Conservation (phyloP, 129 eudicot genomes). For the Flaveria trinervia region DNA sequence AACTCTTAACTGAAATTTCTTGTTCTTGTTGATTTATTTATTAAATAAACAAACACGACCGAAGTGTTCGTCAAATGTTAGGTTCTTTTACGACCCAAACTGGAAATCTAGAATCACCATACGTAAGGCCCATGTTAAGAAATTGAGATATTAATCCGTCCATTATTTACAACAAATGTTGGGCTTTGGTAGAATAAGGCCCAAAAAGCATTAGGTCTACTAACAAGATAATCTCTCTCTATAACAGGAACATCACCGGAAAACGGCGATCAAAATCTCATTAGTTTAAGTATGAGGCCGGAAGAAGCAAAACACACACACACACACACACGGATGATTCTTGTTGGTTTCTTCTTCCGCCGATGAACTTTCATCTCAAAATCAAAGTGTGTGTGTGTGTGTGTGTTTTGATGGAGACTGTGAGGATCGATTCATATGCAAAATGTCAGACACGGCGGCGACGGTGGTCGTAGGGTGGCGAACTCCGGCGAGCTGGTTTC, state of each 20-base stretch:
- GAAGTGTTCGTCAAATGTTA: too few species aligned
- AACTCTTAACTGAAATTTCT: too few species aligned
- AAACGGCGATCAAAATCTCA: background rate
- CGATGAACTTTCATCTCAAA: conserved; percentile 24
- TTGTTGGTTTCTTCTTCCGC: background rate
- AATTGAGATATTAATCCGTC: too few species aligned
- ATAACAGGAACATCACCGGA: background rate
- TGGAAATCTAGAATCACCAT: too few species aligned
- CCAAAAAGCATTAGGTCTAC: conserved; percentile 5
- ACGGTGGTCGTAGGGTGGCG: conserved; percentile 32
- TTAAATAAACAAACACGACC: too few species aligned
- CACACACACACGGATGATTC: conserved; percentile 1
- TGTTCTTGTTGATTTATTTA: too few species aligned
- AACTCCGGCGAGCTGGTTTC: conserved; percentile 12
- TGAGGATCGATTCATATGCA: conserved; percentile 28
- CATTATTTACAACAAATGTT: background rate
- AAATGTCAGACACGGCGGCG: conserved; percentile 25
- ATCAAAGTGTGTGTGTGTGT: background rate
- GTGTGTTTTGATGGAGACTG: conserved; percentile 25
- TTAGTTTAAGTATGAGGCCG: conserved; percentile 34
- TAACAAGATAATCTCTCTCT: background rate
- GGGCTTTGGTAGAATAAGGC: background rate
- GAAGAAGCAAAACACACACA: background rate
- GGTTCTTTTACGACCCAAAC: too few species aligned
- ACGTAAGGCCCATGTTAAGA: background rate